phyloP scores from a whole-genome alignment of 2,329 filamentous ascomycete species.

The Talaromyces sp. region DNA sequence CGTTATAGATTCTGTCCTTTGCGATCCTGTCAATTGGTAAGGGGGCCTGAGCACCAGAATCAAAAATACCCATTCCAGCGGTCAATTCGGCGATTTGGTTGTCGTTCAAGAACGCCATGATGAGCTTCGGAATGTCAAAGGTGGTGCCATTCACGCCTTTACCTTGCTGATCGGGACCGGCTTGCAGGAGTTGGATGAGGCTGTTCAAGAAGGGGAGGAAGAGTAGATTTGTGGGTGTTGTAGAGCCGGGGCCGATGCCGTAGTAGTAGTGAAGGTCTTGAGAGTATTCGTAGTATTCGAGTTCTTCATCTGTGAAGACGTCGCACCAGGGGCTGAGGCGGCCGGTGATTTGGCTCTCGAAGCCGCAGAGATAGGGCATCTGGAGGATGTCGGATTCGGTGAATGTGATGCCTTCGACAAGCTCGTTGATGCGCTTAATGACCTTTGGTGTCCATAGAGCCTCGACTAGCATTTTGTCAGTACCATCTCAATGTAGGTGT shows the following conservation, averaged over 20 bases:
- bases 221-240: conserved; percentile 49
- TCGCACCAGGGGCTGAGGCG: conserved; percentile 60
- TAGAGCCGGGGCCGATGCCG: conserved; percentile 56
- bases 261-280: conserved; percentile 69
- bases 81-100: conserved; percentile 63
- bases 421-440: conserved; percentile 49
- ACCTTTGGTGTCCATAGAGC: conserved; percentile 1
- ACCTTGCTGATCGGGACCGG: conserved; percentile 52
- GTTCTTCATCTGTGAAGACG: conserved; percentile 60
- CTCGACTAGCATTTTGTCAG: neutral
- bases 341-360: conserved; percentile 66
- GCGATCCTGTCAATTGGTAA: conserved; percentile 50
- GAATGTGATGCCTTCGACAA: conserved; percentile 56
- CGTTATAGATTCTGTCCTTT: conserved; percentile 51
- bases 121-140: conserved; percentile 52
- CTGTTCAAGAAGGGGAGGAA: conserved; percentile 61
- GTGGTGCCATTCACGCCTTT: conserved; percentile 32
- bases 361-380: conserved; percentile 68
- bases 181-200: conserved; percentile 52
- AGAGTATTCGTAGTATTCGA: conserved; percentile 62
- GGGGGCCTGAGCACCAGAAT: conserved; percentile 48
- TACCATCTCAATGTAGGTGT: neutral
- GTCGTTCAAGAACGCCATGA: conserved; percentile 63
- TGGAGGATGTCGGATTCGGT: conserved; percentile 52
- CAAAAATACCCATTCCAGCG: conserved; percentile 58